Evolutionary conservation across 2,329 filamentous ascomycete species (phyloP), one percentile per base, ranked within the genome.

Genomic region (Paraphoma sp.): DNA sequence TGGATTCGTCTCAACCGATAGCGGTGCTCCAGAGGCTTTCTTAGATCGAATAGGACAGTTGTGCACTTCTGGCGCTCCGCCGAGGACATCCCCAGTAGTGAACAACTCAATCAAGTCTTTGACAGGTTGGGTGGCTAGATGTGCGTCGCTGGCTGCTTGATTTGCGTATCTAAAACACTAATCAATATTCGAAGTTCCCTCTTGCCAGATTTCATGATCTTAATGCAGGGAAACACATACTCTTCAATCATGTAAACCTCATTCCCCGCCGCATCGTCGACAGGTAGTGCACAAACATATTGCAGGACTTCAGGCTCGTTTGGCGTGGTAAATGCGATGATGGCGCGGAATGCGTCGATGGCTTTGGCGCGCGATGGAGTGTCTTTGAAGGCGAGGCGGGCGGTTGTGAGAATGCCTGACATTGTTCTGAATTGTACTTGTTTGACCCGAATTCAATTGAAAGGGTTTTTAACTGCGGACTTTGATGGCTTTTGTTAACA

Each of bases 161-260:
- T 62, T 62, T 23, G 67, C 60, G 41, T 70, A 70, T 51, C 62
- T 64, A 36, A 6, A 23, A 23, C 33, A 10, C 7, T 36, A 10
- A 36, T 36, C 33, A 36, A 14, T 10, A 10, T 6, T 10, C 6
- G 33, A 7, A 14, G 2, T 14, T 36, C 7, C 7, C 10, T n/a
- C 33, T 36, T 36, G 3, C 9, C 33, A 23, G 23, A 23, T n/a
- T n/a, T n/a, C n/a, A n/a, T n/a, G 5, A 23, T 23, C 23, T 23
- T 36, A 3, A 36, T 36, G 7, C 7, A 36, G 33, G 11, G 12
- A 9, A 42, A 31, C 23, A 43, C 56, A n/a, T 54, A 61, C 61
- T 70, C 67, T 54, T 70, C 68, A 30, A 71, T 67, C 66, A 70
- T 69, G 42, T 69, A 71, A 12, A 71, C 51, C 8, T 65, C 66